A percentile compares a stretch with the other conserved stretches of the same genome.
Evolutionary conservation across 768 basidiomycete genomes (phyloP).

Genomic region (Boletus barrowsii): DNA sequence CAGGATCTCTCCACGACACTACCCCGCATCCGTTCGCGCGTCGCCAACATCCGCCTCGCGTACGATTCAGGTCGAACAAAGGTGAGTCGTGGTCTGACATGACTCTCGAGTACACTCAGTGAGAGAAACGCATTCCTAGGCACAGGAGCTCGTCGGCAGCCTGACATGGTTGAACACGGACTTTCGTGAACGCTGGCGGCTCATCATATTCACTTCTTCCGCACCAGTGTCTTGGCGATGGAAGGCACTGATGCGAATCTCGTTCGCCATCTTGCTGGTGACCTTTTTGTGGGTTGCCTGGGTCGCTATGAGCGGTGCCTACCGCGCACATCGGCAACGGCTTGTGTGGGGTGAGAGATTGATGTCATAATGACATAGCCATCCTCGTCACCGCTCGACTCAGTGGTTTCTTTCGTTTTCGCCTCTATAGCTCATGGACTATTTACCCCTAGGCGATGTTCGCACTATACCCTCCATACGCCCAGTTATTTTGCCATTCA

Average conservation of each 20-base stretch:
- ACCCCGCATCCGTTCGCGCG: conserved; percentile 59
- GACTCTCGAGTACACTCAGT: not conserved
- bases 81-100: conserved; percentile 34
- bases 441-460: not conserved
- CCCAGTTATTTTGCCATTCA: not conserved
- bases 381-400: not conserved
- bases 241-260: conserved; percentile 59
- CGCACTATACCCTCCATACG: not conserved
- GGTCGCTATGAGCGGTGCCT: conserved; percentile 63
- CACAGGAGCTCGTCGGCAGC: conserved; percentile 58
- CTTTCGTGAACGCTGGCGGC: conserved; percentile 71
- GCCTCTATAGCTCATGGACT: not conserved
- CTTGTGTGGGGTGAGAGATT: conserved; percentile 79
- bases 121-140: conserved; percentile 38
- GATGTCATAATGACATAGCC: conserved; percentile 49
- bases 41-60: conserved; percentile 57
- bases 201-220: conserved; percentile 68
- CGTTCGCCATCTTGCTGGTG: conserved; percentile 57
- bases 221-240: conserved; percentile 72
- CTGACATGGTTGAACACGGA: conserved; percentile 77
- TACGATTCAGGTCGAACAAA: conserved; percentile 73
- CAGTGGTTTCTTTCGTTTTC: not conserved
- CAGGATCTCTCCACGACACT: conserved; percentile 55
- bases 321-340: conserved; percentile 69
- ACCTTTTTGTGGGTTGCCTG: conserved; percentile 58